These are phyloP conservation scores for Podospora pseudocomata DNA, from an alignment of 495 filamentous ascomycete species.

Conservation along the genomic window DNA sequence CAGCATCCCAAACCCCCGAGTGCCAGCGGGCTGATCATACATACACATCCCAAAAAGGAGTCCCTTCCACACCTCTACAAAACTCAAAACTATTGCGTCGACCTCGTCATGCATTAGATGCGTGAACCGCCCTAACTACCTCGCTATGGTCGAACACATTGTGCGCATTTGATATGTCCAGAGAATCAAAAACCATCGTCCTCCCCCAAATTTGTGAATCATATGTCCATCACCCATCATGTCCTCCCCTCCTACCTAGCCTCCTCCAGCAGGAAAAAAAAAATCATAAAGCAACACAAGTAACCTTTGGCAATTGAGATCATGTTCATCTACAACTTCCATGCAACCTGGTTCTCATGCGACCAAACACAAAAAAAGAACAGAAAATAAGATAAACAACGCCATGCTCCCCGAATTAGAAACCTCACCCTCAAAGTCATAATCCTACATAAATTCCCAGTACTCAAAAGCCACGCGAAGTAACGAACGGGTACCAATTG, in stretches of 20 bases:
- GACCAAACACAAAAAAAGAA: constrained; percentile 36
- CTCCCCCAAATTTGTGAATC: constrained; percentile 24
- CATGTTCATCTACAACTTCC: constrained; percentile 20
- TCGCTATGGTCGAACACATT: constrained; percentile 11
- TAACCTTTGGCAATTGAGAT: constrained; percentile 27
- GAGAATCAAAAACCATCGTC: constrained; percentile 35
- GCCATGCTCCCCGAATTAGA: constrained; percentile 16
- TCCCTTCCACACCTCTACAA: background rate
- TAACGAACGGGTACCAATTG: background rate
- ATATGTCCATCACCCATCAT: constrained; percentile 33
- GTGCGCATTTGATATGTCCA: constrained; percentile 40
- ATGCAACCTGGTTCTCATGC: constrained; percentile 35
- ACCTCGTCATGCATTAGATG: constrained; percentile 11
- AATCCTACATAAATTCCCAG: constrained; percentile 25
- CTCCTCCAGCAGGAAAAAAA: constrained; percentile 10
- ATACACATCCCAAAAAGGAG: background rate
- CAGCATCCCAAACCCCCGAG: background rate
- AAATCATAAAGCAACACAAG: constrained; percentile 19
- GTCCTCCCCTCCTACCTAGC: constrained; percentile 14
- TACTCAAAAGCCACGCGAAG: constrained; percentile 3
- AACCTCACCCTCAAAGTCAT: constrained; percentile 13
- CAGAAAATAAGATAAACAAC: background rate
- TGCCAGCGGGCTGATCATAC: constrained; percentile 1
- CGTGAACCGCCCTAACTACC: background rate
- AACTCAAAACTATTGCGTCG: background rate